Percentiles rank a stretch among this genome's conserved stretches.
Conservation (phyloP, 495 filamentous ascomycete genomes). For the Glutinoglossum americanum region DNA sequence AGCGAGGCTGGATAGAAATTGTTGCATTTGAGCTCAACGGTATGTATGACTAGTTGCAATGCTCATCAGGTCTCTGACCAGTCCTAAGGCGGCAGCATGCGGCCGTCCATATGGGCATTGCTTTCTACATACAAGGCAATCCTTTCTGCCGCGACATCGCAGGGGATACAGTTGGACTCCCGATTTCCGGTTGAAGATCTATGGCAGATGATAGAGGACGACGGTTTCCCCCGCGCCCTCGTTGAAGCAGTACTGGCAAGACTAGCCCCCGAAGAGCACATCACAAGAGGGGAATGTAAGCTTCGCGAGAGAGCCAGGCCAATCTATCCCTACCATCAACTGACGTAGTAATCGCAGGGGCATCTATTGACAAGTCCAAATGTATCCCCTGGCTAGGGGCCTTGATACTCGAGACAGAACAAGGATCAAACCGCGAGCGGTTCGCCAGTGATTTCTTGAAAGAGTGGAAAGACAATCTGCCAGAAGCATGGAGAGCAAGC, state of each 20-base stretch:
- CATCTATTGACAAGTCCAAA: conserved; percentile 23
- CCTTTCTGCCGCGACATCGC: conserved; percentile 7
- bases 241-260: conserved; percentile 24
- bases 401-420: conserved; percentile 26
- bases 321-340: not conserved
- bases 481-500: conserved; percentile 4
- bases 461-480: conserved; percentile 5
- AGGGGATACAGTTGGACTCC: conserved; percentile 9
- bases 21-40: conserved; percentile 18
- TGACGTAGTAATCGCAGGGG: conserved; percentile 15
- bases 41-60: not conserved
- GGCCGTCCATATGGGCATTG: conserved; percentile 11
- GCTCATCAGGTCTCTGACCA: not conserved
- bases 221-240: conserved; percentile 22
- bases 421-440: not conserved
- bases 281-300: conserved; percentile 20
- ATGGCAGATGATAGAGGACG: conserved; percentile 19
- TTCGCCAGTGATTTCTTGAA: not conserved
- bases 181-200: conserved; percentile 27
- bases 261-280: conserved; percentile 15
- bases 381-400: conserved; percentile 29
- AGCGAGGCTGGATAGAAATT: conserved; percentile 14
- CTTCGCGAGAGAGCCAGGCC: conserved; percentile 4
- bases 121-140: conserved; percentile 16
- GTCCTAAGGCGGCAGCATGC: conserved; percentile 6